Conservation (phyloP, 2,329 filamentous ascomycete genomes). For the Epichloe coenophiala region DNA sequence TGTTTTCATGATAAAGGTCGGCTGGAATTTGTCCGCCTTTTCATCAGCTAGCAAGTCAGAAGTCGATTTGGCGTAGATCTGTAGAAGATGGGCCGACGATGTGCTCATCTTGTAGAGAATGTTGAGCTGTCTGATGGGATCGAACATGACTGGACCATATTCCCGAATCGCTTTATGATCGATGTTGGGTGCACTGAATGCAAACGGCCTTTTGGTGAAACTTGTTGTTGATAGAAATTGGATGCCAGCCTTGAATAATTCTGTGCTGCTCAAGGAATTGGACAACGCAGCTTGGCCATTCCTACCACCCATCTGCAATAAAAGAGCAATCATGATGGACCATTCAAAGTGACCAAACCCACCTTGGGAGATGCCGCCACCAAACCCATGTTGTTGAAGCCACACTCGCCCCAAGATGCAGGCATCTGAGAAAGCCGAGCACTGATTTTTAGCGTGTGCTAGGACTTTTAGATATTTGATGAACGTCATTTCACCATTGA, state of each 20-base stretch:
- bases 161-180: conserved; percentile 25
- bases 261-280: conserved; percentile 72
- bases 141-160: conserved; percentile 59
- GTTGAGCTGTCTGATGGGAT: conserved; percentile 62
- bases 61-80: conserved; percentile 61
- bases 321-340: conserved; percentile 63
- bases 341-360: conserved; percentile 94
- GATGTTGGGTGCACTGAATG: conserved; percentile 26
- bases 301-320: conserved; percentile 64
- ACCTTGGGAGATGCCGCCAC: conserved; percentile 52
- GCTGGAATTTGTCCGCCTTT: conserved; percentile 66
- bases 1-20: conserved; percentile 61
- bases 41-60: conserved; percentile 63
- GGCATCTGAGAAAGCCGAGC: conserved; percentile 64
- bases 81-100: conserved; percentile 67
- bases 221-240: conserved; percentile 71
- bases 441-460: conserved; percentile 54
- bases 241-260: conserved; percentile 88
- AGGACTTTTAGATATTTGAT: conserved; percentile 64
- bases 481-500: conserved; percentile 65
- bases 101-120: conserved; percentile 79
- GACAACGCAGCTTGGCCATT: conserved; percentile 62
- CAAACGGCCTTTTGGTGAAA: conserved; percentile 51
- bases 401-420: conserved; percentile 78
- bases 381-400: conserved; percentile 78